Conservation (phyloP, 495 filamentous ascomycete species). For the Podospora comata region DNA sequence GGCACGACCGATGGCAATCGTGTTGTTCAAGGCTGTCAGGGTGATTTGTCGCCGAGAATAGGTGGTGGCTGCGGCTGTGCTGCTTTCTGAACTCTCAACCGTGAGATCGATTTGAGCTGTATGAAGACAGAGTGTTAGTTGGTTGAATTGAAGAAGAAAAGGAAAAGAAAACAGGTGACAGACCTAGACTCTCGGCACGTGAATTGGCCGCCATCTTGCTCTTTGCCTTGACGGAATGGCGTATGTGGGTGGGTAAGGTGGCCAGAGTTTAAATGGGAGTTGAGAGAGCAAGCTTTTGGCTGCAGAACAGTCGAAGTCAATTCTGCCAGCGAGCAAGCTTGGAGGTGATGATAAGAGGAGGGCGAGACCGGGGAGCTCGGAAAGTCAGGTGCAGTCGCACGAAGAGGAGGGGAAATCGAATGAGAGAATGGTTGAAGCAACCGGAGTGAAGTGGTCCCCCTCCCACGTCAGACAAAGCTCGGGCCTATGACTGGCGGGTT, state of each 20-base stretch:
- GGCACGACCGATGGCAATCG: constrained; percentile 39
- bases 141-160: neutral
- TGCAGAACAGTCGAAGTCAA: neutral
- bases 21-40: constrained; percentile 22
- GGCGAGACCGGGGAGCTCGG: neutral
- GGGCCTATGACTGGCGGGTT: neutral
- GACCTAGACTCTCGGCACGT: neutral
- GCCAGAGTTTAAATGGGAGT: neutral
- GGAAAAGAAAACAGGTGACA: neutral
- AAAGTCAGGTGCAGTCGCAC: neutral
- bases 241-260: neutral
- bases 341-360: neutral
- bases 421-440: neutral
- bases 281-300: neutral
- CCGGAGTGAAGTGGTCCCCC: neutral
- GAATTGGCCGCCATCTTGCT: neutral
- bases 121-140: neutral
- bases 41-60: constrained; percentile 28
- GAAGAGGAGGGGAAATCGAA: constrained; percentile 1
- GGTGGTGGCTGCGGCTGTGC: neutral
- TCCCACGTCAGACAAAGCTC: constrained; percentile 8
- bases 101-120: neutral
- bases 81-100: neutral
- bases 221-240: neutral
- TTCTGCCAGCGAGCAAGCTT: neutral